phyloP scores from a whole-genome alignment of 148 eudicot genomes.

The Heliamphora exappendiculata region DNA sequence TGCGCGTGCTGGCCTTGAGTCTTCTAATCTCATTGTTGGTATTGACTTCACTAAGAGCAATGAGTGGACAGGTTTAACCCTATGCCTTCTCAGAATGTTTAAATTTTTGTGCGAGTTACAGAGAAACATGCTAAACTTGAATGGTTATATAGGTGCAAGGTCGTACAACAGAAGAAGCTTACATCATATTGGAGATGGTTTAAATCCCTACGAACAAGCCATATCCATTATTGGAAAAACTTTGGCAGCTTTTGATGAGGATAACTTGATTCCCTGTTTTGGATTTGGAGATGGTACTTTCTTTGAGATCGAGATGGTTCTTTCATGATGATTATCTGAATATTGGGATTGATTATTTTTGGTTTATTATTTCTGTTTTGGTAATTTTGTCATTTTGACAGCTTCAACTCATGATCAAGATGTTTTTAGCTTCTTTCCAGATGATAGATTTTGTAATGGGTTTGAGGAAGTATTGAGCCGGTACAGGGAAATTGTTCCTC shows the following conservation, averaged over 20 bases:
- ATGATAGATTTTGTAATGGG: constrained; percentile 73
- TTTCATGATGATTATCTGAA: neutral
- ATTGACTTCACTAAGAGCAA: constrained; percentile 98
- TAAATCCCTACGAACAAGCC: constrained; percentile 86
- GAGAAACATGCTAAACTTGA: constrained; percentile 18
- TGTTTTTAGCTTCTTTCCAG: constrained; percentile 80
- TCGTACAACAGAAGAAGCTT: constrained; percentile 68
- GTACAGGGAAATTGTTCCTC: constrained; percentile 76
- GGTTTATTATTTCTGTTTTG: constrained; percentile 3
- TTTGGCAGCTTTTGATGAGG: constrained; percentile 82
- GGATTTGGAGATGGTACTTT: constrained; percentile 97
- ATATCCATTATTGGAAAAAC: constrained; percentile 93
- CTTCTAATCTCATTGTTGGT: constrained; percentile 91
- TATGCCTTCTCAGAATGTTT: neutral
- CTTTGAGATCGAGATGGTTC: neutral
- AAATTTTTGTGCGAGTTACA: neutral
- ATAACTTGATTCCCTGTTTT: constrained; percentile 87
- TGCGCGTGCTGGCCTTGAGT: constrained; percentile 85
- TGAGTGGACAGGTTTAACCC: constrained; percentile 85
- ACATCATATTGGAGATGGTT: constrained; percentile 64
- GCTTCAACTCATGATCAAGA: constrained; percentile 92
- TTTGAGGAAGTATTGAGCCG: constrained; percentile 81
- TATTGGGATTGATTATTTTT: neutral
- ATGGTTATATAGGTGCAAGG: constrained; percentile 46
- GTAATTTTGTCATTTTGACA: constrained; percentile 25